Percentiles rank a stretch among this genome's conserved stretches.
Evolutionary conservation across 169 alveolate species (phyloP).

Genomic region (Perkinsus chesapeaki): DNA sequence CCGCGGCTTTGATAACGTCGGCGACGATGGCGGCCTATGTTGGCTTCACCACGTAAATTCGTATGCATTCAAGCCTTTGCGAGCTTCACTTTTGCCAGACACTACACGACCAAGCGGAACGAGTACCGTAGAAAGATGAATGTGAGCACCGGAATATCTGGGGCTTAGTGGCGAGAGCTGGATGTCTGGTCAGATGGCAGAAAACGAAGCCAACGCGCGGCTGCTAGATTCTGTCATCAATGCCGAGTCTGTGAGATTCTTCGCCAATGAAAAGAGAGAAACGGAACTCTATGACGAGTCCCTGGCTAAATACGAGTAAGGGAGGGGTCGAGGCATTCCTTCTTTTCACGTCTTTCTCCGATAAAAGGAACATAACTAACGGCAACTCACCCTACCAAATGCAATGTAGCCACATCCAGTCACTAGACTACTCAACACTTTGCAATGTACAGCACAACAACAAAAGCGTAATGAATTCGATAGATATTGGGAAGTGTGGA

Average conservation of each 20-base stretch:
- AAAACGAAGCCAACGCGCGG: constrained; percentile 29
- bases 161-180: neutral
- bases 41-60: constrained; percentile 18
- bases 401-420: no score
- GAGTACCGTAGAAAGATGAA: constrained; percentile 24
- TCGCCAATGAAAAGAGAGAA: neutral
- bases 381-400: no score
- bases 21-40: constrained; percentile 37
- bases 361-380: no score
- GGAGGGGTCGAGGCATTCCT: neutral
- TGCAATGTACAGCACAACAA: no score
- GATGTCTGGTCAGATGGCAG: neutral
- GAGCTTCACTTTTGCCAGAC: neutral
- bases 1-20: constrained; percentile 21
- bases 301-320: constrained; percentile 9
- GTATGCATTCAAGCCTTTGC: neutral
- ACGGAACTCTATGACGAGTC: neutral
- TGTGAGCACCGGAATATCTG: neutral
- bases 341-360: no score
- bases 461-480: no score
- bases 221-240: constrained; percentile 29
- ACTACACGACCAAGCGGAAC: constrained; percentile 27
- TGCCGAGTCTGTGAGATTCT: constrained; percentile 22
- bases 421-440: no score
- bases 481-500: no score